Percentiles rank a stretch among this genome's conserved stretches.
Evolutionary conservation across 2,329 filamentous ascomycete genomes (phyloP).

Genomic region (Orbilia blumenaviensis): DNA sequence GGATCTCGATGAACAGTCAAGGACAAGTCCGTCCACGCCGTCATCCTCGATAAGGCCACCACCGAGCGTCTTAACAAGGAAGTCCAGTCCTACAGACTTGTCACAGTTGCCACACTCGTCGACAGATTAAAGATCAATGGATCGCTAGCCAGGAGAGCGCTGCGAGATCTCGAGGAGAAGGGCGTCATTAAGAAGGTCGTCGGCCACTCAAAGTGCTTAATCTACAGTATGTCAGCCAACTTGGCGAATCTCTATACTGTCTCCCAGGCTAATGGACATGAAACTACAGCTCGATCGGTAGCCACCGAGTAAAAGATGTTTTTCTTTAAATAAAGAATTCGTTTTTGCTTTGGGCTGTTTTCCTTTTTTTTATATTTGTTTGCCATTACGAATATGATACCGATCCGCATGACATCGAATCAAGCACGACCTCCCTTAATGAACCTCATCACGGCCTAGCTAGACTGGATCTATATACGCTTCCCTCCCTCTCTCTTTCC

Average conservation of each 20-base stretch:
- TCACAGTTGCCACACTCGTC: slow-evolving; percentile 98
- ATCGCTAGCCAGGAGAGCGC: slow-evolving; percentile 87
- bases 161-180: slow-evolving; percentile 95
- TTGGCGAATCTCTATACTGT: background rate
- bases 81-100: slow-evolving; percentile 99
- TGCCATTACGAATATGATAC: slow-evolving; percentile 49
- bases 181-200: slow-evolving; percentile 98
- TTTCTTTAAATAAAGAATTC: slow-evolving; percentile 48
- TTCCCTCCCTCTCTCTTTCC: slow-evolving; percentile 8
- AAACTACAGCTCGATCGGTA: slow-evolving; percentile 48
- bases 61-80: slow-evolving; percentile 99
- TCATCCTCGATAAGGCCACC: slow-evolving; percentile 97
- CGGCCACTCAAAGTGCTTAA: slow-evolving; percentile 94
- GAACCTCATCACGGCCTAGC: slow-evolving; percentile 20
- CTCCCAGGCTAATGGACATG: slow-evolving; percentile 1
- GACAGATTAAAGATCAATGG: slow-evolving; percentile 99
- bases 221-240: slow-evolving; percentile 78
- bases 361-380: slow-evolving; percentile 28
- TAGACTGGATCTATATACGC: slow-evolving; percentile 29
- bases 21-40: slow-evolving; percentile 99
- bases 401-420: slow-evolving; percentile 47
- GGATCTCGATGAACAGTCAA: slow-evolving; percentile 74
- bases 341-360: slow-evolving; percentile 24
- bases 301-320: slow-evolving; percentile 49
- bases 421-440: slow-evolving; percentile 44